Base-by-base conservation (phyloP, 2,329 filamentous ascomycete species). In the Colletotrichum eremochloae region DNA sequence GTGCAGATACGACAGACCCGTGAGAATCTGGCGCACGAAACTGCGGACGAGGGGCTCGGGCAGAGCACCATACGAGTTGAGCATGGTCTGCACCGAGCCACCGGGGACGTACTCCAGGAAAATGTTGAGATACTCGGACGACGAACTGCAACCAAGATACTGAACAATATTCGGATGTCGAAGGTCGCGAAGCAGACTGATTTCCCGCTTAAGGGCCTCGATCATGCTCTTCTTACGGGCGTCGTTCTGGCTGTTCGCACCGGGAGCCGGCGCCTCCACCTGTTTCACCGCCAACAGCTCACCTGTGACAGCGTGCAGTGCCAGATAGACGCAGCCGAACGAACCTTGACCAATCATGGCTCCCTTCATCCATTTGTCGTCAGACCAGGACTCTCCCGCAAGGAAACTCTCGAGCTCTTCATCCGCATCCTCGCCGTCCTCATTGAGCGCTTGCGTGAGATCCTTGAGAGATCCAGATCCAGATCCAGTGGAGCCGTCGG, bases 331-430 rank as follows among this genome's bases (percentile, higher is more conserved):
- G 77, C 92, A 95, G 78, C 96, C 96, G 79, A 99, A 99, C 5
- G 95, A 98, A 74, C 96, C 96, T 82, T 98, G 95, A 42, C 96
- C 96, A 76, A 99, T 99, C 74, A 98, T 87, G 42, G 96, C 95
- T 79, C 96, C 96, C 86, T 98, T 98, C 95, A 99, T 98, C 94
- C 97, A 99, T 82, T 97, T 97, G 84, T 96, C 93, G 74, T 97
- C 95, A 75, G 97, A 95, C 91, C 96, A 98, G 11, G 94, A 97
- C 79, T 98, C 94, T 75, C 94, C 94, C 44, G 94, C 91, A 52
- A 98, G 87, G 86, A 98, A 98, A 79, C 95, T 95, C 76, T 93
- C 91, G 31, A 98, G 87, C 77, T 96, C 95, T 78, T 95, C 94
- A 77, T 98, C 96, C 8, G 91, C 91, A 77, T 97, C 96, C 80